Evolutionary conservation across 2,329 filamentous ascomycete species (phyloP), one percentile per base, ranked within the genome.

Genomic region (Aspergillus pseudonomiae): DNA sequence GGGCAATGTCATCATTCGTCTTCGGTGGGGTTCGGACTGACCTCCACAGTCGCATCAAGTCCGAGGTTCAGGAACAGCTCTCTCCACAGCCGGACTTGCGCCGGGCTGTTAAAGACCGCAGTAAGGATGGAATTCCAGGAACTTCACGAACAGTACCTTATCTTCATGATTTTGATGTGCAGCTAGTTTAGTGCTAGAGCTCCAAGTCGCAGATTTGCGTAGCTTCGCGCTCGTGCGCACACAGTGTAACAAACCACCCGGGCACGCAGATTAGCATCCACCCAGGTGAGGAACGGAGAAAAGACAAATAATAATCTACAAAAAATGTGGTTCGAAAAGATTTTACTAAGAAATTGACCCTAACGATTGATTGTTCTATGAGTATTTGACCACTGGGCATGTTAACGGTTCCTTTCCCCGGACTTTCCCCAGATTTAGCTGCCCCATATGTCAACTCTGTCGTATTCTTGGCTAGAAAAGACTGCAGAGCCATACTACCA

Each of bases 41-140:
- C 69, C 73, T 75, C 73, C 74, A 69, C 72, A 73, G 68, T 77
- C 74, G 74, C 74, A 77, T 64, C 70, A 75, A 77, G 71, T 77
- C 74, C 74, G 74, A 76, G 71, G 30, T 46, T 63, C 45, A 43
- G 24, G 39, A 10, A 53, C 26, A 32, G 54, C 65, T 63, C 58
- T 62, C 69, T 73, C 72, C 69, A 65, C 72, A 71, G 46, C 70
- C 74, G 74, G 74, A 76, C 73, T 75, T 75, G 62, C 30, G 59
- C 68, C 68, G 68, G 54, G 16, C 21, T 32, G 41, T 24, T 21
- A 28, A 30, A 34, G 6, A 16, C n/a, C 26, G 21, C 36, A 12
- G 34, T 14, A 46, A 14, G 32, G 26, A 24, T 19, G 14, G 39
- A 9, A 41, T 41, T 41, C 7, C 2, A 41, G 39, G 7, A 14